Conservation (phyloP, 2,329 filamentous ascomycete genomes). For the Scolecobasidium constrictum region DNA sequence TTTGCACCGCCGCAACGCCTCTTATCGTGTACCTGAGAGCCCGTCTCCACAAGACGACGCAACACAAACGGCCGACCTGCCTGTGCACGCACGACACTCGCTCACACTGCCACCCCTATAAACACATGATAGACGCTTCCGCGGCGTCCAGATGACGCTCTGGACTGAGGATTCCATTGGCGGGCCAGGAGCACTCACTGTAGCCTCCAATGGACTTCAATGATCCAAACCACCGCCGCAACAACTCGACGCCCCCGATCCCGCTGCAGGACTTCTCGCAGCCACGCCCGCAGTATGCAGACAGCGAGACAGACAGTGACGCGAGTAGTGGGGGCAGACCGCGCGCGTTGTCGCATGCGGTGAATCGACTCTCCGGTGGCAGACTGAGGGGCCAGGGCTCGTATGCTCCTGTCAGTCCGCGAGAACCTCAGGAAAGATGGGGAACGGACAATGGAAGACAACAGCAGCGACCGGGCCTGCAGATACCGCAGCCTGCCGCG, state of each 20-base stretch:
- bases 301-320: conserved; percentile 20
- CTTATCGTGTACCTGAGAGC: too few species aligned
- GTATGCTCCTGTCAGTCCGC: conserved; percentile 20
- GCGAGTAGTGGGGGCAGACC: conserved; percentile 18
- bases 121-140: neutral
- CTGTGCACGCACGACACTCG: neutral
- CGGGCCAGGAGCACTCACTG: neutral
- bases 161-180: neutral
- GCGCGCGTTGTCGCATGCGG: conserved; percentile 14
- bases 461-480: conserved; percentile 22
- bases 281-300: conserved; percentile 15
- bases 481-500: conserved; percentile 17
- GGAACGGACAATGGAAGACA: conserved; percentile 25
- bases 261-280: conserved; percentile 32
- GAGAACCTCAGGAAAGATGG: conserved; percentile 34
- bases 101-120: neutral
- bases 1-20: neutral
- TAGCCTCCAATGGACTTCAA: conserved; percentile 9
- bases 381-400: conserved; percentile 12
- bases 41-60: neutral
- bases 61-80: neutral
- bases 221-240: conserved; percentile 8
- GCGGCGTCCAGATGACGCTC: neutral
- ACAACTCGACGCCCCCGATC: conserved; percentile 10
- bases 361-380: conserved; percentile 10